These are phyloP conservation scores for Fusarium tuaranense DNA, from an alignment of 2,329 filamentous ascomycete genomes.

Conservation along the genomic window DNA sequence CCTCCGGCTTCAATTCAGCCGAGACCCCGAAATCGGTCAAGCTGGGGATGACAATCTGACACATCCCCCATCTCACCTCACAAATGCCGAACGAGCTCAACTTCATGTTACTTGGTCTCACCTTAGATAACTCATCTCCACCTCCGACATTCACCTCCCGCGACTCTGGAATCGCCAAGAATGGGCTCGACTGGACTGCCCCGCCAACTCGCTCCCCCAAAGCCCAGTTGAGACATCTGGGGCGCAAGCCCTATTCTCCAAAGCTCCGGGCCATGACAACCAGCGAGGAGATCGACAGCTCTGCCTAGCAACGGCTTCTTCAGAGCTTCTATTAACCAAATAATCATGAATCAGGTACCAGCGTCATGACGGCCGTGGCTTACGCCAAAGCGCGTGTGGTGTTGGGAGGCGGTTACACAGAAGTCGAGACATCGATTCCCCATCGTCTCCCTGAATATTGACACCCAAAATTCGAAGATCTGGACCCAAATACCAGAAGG, in stretches of 20 bases:
- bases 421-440: constrained; percentile 9
- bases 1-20: constrained; percentile 14
- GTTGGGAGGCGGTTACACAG: neutral
- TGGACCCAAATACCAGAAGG: neutral
- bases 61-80: constrained; percentile 5
- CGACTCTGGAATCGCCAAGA: constrained; percentile 28
- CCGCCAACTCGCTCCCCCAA: constrained; percentile 24
- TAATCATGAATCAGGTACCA: neutral
- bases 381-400: neutral
- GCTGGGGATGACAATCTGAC: constrained; percentile 1
- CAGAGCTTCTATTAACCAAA: neutral
- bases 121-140: constrained; percentile 15
- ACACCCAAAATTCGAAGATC: neutral
- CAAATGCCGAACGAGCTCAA: neutral
- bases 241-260: neutral
- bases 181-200: constrained; percentile 2
- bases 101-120: constrained; percentile 16
- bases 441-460: neutral
- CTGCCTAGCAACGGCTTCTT: constrained; percentile 12
- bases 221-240: constrained; percentile 22
- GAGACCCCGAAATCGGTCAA: constrained; percentile 20
- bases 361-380: neutral
- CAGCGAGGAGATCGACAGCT: neutral
- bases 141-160: constrained; percentile 20
- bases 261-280: constrained; percentile 18